These are phyloP conservation scores for Wallacemonas sp. DNA, from an alignment of 208 protist species.

Conservation along the genomic window DNA sequence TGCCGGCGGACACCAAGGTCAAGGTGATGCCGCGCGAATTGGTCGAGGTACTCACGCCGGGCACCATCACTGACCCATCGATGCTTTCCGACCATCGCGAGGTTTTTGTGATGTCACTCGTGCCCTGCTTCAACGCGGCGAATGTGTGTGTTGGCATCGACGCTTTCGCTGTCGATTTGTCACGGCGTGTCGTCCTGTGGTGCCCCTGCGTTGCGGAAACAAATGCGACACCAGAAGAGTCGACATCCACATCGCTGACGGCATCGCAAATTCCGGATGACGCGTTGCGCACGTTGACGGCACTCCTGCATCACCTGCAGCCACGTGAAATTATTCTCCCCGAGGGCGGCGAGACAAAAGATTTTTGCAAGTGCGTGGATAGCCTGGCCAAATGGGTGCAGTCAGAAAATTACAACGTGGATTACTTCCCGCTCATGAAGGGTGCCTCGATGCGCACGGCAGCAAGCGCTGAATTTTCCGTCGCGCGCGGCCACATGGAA, in stretches of 20 bases:
- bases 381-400: slow-evolving; percentile 53
- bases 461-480: neutral
- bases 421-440: slow-evolving; percentile 25
- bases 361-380: slow-evolving; percentile 23
- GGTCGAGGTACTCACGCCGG: slow-evolving; percentile 89
- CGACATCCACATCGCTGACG: neutral
- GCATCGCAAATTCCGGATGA: slow-evolving; percentile 16
- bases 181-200: slow-evolving; percentile 62
- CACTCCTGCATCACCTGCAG: slow-evolving; percentile 76
- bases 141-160: slow-evolving; percentile 33
- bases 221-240: neutral
- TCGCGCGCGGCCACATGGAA: slow-evolving; percentile 37
- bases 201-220: slow-evolving; percentile 47
- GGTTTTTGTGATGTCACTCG: slow-evolving; percentile 69
- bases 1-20: slow-evolving; percentile 44
- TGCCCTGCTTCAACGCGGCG: slow-evolving; percentile 23
- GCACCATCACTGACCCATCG: slow-evolving; percentile 86
- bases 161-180: slow-evolving; percentile 82
- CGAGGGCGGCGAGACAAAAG: slow-evolving; percentile 2
- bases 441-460: neutral
- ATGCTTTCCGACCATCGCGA: slow-evolving; percentile 79
- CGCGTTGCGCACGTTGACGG: slow-evolving; percentile 35
- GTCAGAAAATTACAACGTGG: slow-evolving; percentile 60
- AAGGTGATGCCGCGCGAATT: slow-evolving; percentile 87
- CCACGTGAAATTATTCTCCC: slow-evolving; percentile 82